phyloP scores from a whole-genome alignment of 2,329 filamentous ascomycete genomes.

The Calonectria fujianensis region DNA sequence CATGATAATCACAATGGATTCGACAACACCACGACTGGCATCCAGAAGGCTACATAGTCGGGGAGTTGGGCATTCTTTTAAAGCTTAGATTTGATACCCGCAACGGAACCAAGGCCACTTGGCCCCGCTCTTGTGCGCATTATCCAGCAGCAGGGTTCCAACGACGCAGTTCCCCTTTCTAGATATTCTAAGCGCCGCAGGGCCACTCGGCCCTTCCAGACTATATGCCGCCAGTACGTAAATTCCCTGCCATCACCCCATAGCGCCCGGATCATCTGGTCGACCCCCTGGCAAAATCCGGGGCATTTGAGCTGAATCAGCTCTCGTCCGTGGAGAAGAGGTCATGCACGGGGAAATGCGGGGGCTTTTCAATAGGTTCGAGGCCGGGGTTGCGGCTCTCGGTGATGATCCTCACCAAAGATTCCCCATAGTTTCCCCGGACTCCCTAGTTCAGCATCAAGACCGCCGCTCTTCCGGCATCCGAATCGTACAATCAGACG shows the following conservation, averaged over 20 bases:
- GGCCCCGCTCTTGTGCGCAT: slow-evolving; percentile 1
- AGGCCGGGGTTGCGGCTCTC: slow-evolving; percentile 28
- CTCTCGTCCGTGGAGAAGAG: slow-evolving; percentile 20
- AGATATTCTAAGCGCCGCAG: slow-evolving; percentile 28
- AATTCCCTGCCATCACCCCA: not conserved
- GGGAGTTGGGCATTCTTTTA: slow-evolving; percentile 19
- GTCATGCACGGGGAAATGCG: slow-evolving; percentile 25
- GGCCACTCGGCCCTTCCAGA: not conserved
- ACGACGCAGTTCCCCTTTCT: slow-evolving; percentile 2
- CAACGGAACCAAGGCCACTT: not conserved
- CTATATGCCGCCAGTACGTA: slow-evolving; percentile 2
- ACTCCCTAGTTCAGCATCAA: slow-evolving; percentile 14
- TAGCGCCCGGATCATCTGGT: not conserved
- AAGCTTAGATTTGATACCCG: not conserved
- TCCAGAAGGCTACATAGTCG: not conserved
- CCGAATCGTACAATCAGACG: not conserved
- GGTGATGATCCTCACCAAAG: slow-evolving; percentile 25
- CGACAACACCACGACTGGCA: not conserved
- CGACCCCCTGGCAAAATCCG: slow-evolving; percentile 7
- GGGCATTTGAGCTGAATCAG: slow-evolving; percentile 14
- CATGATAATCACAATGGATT: not conserved
- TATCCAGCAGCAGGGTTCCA: not conserved
- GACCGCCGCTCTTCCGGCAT: not conserved
- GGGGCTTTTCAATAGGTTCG: not conserved
- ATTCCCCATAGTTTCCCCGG: slow-evolving; percentile 36